Conservation (phyloP, 139 green algal species). For the Edaphochlamys debaryana region DNA sequence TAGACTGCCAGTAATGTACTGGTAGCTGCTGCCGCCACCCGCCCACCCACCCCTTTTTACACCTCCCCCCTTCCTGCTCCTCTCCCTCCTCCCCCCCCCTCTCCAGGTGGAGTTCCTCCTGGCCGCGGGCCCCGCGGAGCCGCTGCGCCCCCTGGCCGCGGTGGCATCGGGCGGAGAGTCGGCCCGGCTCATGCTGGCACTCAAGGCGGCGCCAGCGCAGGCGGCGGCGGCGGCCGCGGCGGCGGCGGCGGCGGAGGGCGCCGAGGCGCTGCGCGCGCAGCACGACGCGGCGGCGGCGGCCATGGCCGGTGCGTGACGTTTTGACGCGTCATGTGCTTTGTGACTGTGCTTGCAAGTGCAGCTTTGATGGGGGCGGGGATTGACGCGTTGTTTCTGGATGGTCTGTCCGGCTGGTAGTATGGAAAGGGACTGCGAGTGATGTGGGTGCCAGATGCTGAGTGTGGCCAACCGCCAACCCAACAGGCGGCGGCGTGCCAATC, state of each 20-base stretch:
- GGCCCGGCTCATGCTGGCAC: conserved; percentile 84
- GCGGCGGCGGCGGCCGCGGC: conserved; percentile 2
- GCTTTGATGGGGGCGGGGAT: too few species aligned
- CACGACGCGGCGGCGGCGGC: not conserved
- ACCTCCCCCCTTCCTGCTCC: not conserved
- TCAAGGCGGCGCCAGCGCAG: conserved; percentile 75
- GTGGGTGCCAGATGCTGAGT: too few species aligned
- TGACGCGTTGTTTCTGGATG: too few species aligned
- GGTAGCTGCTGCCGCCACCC: too few species aligned
- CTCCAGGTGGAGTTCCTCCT: conserved; percentile 76
- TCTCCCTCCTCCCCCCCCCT: not conserved
- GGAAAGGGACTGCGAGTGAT: too few species aligned
- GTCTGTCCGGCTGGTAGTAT: too few species aligned
- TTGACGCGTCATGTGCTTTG: too few species aligned
- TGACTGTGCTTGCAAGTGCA: too few species aligned
- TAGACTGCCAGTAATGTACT: too few species aligned
- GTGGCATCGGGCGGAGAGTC: conserved; percentile 84
- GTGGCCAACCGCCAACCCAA: too few species aligned
- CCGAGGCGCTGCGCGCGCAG: not conserved
- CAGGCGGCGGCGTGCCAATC: conserved; percentile 55
- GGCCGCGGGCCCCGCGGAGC: conserved; percentile 74
- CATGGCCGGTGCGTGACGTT: too few species aligned
- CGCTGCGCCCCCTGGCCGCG: conserved; percentile 73
- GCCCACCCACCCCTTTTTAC: too few species aligned
- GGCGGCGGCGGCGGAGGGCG: not conserved